A percentile compares a stretch with the other conserved stretches of the same genome.
Evolutionary conservation across 2,329 filamentous ascomycete species (phyloP).

Genomic region (Rachicladosporium sp.): DNA sequence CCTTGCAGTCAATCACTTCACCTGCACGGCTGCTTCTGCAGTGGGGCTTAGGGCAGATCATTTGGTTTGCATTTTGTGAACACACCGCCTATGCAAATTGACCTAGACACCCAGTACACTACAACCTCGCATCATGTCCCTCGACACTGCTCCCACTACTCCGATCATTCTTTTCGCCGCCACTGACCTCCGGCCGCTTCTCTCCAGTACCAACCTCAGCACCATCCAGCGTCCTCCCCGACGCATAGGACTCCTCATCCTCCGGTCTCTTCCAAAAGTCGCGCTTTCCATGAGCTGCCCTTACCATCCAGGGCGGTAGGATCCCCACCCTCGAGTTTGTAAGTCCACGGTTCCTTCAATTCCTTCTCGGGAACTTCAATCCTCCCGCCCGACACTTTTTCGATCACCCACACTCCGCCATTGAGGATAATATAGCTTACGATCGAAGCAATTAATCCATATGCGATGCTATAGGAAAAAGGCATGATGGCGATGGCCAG

Average conservation of each 20-base stretch:
- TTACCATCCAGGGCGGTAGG: slow-evolving; percentile 59
- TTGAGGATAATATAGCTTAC: slow-evolving; percentile 68
- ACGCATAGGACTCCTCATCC: slow-evolving; percentile 6
- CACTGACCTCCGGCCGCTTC: too few species aligned
- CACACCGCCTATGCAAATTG: too few species aligned
- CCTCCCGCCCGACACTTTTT: slow-evolving; percentile 53
- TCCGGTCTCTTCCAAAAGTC: slow-evolving; percentile 52
- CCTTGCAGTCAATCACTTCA: too few species aligned
- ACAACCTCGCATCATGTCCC: too few species aligned
- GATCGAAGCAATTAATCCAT: slow-evolving; percentile 73
- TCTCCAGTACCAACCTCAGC: neutral
- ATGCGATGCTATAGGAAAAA: slow-evolving; percentile 79
- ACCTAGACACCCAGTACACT: too few species aligned
- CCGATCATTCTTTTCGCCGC: too few species aligned
- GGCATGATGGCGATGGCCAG: slow-evolving; percentile 77
- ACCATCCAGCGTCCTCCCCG: slow-evolving; percentile 2
- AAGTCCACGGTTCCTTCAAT: slow-evolving; percentile 70
- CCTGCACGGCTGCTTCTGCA: too few species aligned
- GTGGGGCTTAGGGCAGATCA: too few species aligned
- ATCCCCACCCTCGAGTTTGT: slow-evolving; percentile 60
- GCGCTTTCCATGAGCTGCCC: slow-evolving; percentile 54
- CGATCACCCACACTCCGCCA: slow-evolving; percentile 54
- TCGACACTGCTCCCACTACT: too few species aligned
- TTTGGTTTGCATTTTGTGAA: too few species aligned
- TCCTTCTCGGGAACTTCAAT: slow-evolving; percentile 64